Conservation (phyloP, 1,139 yeast species). For the Trichomonascaceae sp. region DNA sequence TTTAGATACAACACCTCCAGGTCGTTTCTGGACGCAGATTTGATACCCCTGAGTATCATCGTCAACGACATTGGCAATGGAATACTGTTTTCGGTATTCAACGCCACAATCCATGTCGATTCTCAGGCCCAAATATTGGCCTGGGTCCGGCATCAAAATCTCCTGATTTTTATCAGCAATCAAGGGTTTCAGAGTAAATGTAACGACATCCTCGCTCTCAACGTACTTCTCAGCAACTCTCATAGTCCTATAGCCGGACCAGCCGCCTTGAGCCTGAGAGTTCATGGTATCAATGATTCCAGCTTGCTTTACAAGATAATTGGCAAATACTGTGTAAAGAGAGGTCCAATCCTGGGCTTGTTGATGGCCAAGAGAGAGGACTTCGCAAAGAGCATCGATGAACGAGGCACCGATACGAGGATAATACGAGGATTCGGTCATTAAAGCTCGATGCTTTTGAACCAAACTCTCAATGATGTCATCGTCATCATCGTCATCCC, state of each 20-base stretch:
- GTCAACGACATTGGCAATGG: constrained; percentile 37
- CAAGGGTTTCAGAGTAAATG: constrained; percentile 46
- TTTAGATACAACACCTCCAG: constrained; percentile 50
- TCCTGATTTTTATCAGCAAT: constrained; percentile 32
- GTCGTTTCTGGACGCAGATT: constrained; percentile 47
- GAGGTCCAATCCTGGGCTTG: constrained; percentile 1
- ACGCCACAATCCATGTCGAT: constrained; percentile 34
- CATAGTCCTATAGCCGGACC: constrained; percentile 55
- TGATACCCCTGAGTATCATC: constrained; percentile 37
- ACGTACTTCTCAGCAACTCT: constrained; percentile 38
- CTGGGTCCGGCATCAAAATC: constrained; percentile 40
- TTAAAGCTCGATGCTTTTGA: constrained; percentile 9
- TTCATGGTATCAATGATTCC: constrained; percentile 6
- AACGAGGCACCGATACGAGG: constrained; percentile 10
- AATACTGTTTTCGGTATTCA: constrained; percentile 44
- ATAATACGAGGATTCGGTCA: constrained; percentile 7
- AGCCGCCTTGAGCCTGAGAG: constrained; percentile 34
- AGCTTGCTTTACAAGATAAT: constrained; percentile 8
- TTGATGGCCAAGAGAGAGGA: background rate
- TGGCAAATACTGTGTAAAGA: constrained; percentile 4
- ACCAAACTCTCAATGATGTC: constrained; percentile 9
- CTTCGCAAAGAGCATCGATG: constrained; percentile 7
- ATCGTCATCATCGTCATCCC: constrained; percentile 9
- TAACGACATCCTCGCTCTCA: constrained; percentile 47
- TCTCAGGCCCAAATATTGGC: constrained; percentile 58